phyloP scores from a whole-genome alignment of 495 filamentous ascomycete species.

The Penicillium fimorum region DNA sequence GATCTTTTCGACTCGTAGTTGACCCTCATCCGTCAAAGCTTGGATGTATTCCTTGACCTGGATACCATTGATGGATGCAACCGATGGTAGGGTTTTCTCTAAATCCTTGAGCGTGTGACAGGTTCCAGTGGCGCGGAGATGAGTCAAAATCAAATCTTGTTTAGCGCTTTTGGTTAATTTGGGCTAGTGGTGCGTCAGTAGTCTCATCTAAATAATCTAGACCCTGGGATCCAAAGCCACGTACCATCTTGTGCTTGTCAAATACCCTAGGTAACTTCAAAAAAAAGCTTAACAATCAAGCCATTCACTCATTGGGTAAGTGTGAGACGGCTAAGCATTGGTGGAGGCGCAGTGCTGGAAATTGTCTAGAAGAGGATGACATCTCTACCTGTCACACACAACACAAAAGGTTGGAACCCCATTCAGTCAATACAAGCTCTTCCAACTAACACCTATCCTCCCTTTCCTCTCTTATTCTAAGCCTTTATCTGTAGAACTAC shows the following conservation, averaged over 20 bases:
- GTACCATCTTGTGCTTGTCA: conserved; percentile 22
- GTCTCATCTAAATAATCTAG: neutral
- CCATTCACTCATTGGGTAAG: conserved; percentile 1
- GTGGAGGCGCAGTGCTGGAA: conserved; percentile 8
- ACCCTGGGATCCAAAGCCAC: conserved; percentile 4
- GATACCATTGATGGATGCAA: conserved; percentile 67
- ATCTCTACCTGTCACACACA: neutral
- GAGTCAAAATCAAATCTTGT: conserved; percentile 58
- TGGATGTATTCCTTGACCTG: conserved; percentile 71
- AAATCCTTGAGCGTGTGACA: conserved; percentile 75
- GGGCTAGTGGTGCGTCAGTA: conserved; percentile 51
- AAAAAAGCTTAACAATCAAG: conserved; percentile 1
- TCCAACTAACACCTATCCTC: neutral
- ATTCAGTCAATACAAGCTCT: neutral
- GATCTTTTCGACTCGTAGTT: conserved; percentile 74
- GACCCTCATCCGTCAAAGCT: conserved; percentile 60
- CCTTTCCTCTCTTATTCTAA: neutral
- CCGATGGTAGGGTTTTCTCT: conserved; percentile 64
- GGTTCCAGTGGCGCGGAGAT: conserved; percentile 61
- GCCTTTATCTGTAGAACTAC: neutral
- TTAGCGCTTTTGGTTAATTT: conserved; percentile 63
- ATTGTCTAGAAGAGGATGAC: too few species aligned
- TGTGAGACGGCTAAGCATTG: conserved; percentile 15
- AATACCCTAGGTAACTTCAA: neutral
- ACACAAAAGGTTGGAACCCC: neutral